Evolutionary conservation across 352 stramenopile genomes (phyloP), one percentile per base, ranked within the genome.

Genomic region (Globisporangium cystogenes): DNA sequence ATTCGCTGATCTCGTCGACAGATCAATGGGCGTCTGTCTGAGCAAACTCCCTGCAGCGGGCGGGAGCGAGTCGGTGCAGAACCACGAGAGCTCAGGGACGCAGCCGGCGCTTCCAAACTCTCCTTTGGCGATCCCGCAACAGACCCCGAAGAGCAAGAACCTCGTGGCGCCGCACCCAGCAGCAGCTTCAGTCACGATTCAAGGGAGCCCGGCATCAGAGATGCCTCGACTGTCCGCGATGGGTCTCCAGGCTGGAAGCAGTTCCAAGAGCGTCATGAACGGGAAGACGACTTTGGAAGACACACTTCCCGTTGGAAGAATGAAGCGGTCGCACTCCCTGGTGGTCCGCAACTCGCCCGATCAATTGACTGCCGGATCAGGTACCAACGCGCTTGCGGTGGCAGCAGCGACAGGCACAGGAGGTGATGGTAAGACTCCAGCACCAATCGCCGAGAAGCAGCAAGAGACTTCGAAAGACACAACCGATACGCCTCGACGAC

Each of bases 121-220:
- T 3, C 16, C 29, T 14, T 10, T 43, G 7, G 8, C 54, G 4
- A 42, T 43, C 18, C 5, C 39, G 45, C 40, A 48, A 8, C 54
- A 44, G 21, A 16, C 35, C 10, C 1, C 26, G 8, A 39, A 26
- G 6, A 15, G 39, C 3, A 65, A 61, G 43, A 65, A 60, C 23
- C 53, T 53, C 31, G 53, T 65, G 7, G 58, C 37, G 1, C 58
- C 58, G 11, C 53, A 57, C 10, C 58, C 53, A 27, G 27, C n/a
- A 2, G 7, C n/a, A 7, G 8, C n/a, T 14, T 6, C 33, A 36
- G 10, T 11, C 14, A 36, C 31, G 2, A 21, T 23, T 4, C 3
- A 48, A 10, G 5, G 7, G 24, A 12, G 4, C 0, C 1, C 10
- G 37, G 15, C 6, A n/a, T n/a, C n/a, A n/a, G n/a, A n/a, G n/a